Evolutionary conservation across 1,139 yeast genomes (phyloP).

Genomic region (Yamadazyma conglobata): DNA sequence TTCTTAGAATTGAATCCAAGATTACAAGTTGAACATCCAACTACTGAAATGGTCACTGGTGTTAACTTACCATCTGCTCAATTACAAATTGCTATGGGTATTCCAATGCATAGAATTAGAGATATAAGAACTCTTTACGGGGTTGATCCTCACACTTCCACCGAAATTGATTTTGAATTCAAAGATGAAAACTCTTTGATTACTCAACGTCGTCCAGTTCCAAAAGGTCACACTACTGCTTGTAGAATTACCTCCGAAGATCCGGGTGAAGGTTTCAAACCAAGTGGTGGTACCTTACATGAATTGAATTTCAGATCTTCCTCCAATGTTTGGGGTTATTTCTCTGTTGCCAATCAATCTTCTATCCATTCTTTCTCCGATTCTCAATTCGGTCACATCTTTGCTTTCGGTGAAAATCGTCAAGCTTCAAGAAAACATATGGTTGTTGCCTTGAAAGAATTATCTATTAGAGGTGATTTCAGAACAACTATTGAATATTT

Average conservation of each 20-base stretch:
- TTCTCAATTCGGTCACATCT: slow-evolving; percentile 97
- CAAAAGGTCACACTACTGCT: slow-evolving; percentile 98
- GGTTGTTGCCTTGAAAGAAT: slow-evolving; percentile 97
- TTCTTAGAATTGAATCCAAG: slow-evolving; percentile 96
- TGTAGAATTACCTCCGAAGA: slow-evolving; percentile 98
- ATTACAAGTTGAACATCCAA: slow-evolving; percentile 98
- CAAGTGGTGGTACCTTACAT: slow-evolving; percentile 94
- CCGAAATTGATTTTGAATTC: slow-evolving; percentile 90
- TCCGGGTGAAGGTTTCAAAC: slow-evolving; percentile 98
- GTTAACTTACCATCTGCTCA: slow-evolving; percentile 98
- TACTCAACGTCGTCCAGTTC: slow-evolving; percentile 87
- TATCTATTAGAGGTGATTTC: slow-evolving; percentile 96
- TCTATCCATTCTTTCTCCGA: slow-evolving; percentile 97
- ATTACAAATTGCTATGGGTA: slow-evolving; percentile 98
- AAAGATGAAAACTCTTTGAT: slow-evolving; percentile 65
- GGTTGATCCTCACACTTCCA: slow-evolving; percentile 88
- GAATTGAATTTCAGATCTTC: slow-evolving; percentile 96
- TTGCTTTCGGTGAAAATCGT: slow-evolving; percentile 98
- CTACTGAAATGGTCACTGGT: slow-evolving; percentile 98
- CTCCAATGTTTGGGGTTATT: slow-evolving; percentile 98
- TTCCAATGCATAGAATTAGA: slow-evolving; percentile 90
- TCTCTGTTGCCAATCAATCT: slow-evolving; percentile 94
- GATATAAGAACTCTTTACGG: slow-evolving; percentile 93
- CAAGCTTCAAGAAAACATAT: slow-evolving; percentile 96
- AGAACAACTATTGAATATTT: slow-evolving; percentile 96